Base-by-base conservation (phyloP, 2,329 filamentous ascomycete genomes). In the Pestalotiopsis sp. region DNA sequence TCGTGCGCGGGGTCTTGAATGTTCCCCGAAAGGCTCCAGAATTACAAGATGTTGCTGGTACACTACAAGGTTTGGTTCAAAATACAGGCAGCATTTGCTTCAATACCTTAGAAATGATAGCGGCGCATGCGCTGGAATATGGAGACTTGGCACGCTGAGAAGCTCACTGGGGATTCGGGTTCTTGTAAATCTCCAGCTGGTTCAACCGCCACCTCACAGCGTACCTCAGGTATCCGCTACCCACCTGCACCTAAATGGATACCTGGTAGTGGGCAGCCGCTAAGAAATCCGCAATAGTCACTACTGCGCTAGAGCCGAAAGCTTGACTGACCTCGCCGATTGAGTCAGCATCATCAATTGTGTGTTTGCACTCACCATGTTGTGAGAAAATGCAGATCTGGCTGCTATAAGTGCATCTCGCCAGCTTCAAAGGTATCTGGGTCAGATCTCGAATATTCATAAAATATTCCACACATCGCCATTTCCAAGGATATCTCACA, bases 261-360 rank as follows among this genome's bases (percentile, higher is more conserved):
- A n/a, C 45, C 45, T 52, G n/a, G 6, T 23, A 9, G 45, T 36
- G 31, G 31, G 31, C 31, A 36, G 2, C 59, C 59, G 59, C 59
- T 62, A 62, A 62, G 45, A 36, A 14, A 41, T 17, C 59, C 17
- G 59, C 31, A 62, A 62, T 27, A 62, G 59, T 62, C 59, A 62
- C 36, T 31, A 62, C n/a, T 62, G 38, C n/a, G 59, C 59, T n/a
- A 27, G 12, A 62, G 31, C 12, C 17, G 17, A 12, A 20, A n/a
- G 31, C 14, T 36, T 38, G n/a, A 20, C 49, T 55, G n/a, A 65
- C 23, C 63, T 65, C 49, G 49, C 63, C 41, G 63, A n/a, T 65
- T 65, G 63, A 65, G 36, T 65, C 63, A 65, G 64, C 62, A 14
- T 27, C 45, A 52, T n/a, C 20, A 9, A 52, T 52, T 52, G 17